Evolutionary conservation across 148 eudicot genomes (phyloP).

Genomic region (Cornus suecica): DNA sequence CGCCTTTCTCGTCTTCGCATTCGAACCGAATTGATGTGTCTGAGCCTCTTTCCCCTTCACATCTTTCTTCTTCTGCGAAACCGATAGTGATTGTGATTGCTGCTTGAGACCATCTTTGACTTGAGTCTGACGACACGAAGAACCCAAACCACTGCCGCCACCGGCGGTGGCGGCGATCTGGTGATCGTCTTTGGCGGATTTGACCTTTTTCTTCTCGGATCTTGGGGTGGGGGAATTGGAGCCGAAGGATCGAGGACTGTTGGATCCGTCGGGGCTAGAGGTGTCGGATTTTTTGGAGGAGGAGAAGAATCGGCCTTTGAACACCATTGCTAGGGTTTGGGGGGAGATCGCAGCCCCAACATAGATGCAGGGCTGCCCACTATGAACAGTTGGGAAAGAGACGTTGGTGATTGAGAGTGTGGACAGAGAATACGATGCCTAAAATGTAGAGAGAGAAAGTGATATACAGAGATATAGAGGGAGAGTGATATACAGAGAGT

Average conservation of each 20-base stretch:
- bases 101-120: slow-evolving; percentile 15
- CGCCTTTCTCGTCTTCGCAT: slow-evolving; percentile 19
- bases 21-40: slow-evolving; percentile 17
- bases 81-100: not conserved
- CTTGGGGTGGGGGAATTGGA: slow-evolving; percentile 68
- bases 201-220: slow-evolving; percentile 57
- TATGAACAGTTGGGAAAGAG: not conserved
- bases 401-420: not conserved
- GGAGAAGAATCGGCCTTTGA: slow-evolving; percentile 50
- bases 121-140: slow-evolving; percentile 13
- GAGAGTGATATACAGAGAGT: no score
- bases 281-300: slow-evolving; percentile 90
- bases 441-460: not conserved
- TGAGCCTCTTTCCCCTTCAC: slow-evolving; percentile 34
- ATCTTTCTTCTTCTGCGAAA: slow-evolving; percentile 19
- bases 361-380: not conserved
- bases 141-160: slow-evolving; percentile 3
- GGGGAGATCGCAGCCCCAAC: not conserved
- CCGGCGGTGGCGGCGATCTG: not conserved
- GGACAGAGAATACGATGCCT: not conserved
- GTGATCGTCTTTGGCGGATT: slow-evolving; percentile 32
- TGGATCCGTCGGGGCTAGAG: slow-evolving; percentile 74
- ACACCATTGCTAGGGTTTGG: not conserved
- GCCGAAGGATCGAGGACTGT: slow-evolving; percentile 70
- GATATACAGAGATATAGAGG: no score